Evolutionary conservation across 495 filamentous ascomycete species (phyloP), one percentile per base, ranked within the genome.

Genomic region (Penicillium malachiteum): DNA sequence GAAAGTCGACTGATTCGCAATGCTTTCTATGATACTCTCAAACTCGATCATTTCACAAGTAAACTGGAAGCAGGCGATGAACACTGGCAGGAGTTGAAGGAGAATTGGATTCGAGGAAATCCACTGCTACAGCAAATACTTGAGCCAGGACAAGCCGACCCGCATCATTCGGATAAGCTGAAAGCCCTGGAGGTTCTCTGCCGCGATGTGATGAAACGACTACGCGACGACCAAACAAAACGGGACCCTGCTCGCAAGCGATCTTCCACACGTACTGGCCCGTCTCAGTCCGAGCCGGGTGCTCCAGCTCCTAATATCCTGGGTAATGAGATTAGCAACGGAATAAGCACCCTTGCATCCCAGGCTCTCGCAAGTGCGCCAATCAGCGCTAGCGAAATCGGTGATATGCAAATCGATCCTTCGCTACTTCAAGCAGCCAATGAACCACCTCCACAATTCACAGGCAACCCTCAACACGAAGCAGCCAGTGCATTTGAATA

Each of bases 171-270:
- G n/a, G 69, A 65, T 44, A 89, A 84, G 61, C 55, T 81, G 31
- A 88, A 82, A 67, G 87, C 88, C 9, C 64, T 92, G 38, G 85
- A 91, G 48, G 73, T 85, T 1, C 74, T 93, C 2, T 86, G 84
- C 48, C 76, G 86, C 37, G 89, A 92, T 73, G 87, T 87, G 5
- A 82, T 86, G 79, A 89, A 92, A 68, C 78, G 90, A 26, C 79
- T 87, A 31, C 82, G 85, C 10, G 84, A 88, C 58, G 86, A 90
- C 57, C 81, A 81, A 52, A 80, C 78, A 0, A 84, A 82, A 60
- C 71, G 77, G 52, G 80, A 87, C 67, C 79, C 84, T 1, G 68
- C 73, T 5, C 69, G 73, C 50, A 86, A 83, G 63, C 80, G 66
- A 61, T 66, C 68, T 13, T 48, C 64, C 33, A 33, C 62, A 26